Evolutionary conservation across 2,329 filamentous ascomycete species (phyloP).

Genomic region (Alternaria sp.): DNA sequence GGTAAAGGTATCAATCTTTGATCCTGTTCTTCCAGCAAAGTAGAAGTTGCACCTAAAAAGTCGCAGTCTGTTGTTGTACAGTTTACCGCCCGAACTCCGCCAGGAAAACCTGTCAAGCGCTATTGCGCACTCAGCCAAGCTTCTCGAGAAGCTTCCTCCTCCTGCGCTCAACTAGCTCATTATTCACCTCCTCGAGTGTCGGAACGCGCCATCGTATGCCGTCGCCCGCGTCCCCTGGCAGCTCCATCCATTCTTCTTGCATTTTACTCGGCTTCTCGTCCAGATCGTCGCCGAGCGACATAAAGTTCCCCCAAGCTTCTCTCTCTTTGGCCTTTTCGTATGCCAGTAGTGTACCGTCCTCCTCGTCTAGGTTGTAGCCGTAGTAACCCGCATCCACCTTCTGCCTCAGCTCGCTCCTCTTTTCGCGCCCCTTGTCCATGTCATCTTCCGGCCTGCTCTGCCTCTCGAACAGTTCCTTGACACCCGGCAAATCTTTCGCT

Average conservation of each 20-base stretch:
- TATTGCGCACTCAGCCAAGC: constrained; percentile 56
- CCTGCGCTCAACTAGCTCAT: constrained; percentile 87
- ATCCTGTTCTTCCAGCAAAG: neutral
- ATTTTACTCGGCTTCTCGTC: constrained; percentile 34
- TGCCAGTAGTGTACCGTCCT: constrained; percentile 79
- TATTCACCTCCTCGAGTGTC: constrained; percentile 89
- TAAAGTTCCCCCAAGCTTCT: constrained; percentile 76
- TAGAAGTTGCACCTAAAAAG: constrained; percentile 1
- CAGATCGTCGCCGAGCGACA: constrained; percentile 62
- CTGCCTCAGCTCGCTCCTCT: constrained; percentile 73
- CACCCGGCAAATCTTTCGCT: constrained; percentile 87
- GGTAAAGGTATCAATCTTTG: constrained; percentile 27
- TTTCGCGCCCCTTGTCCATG: constrained; percentile 70
- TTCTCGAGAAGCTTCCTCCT: constrained; percentile 85
- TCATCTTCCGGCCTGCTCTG: constrained; percentile 52
- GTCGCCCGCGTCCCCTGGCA: constrained; percentile 88
- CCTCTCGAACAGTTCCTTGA: constrained; percentile 77
- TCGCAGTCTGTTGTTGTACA: constrained; percentile 20
- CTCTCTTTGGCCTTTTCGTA: constrained; percentile 87
- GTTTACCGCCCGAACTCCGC: constrained; percentile 12
- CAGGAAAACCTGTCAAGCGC: neutral
- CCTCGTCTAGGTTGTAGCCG: constrained; percentile 91
- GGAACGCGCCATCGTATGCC: constrained; percentile 84
- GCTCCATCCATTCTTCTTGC: constrained; percentile 72
- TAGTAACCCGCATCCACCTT: constrained; percentile 95